Evolutionary conservation across 345 rosid species (phyloP).

Genomic region (Isatis tinctoria): DNA sequence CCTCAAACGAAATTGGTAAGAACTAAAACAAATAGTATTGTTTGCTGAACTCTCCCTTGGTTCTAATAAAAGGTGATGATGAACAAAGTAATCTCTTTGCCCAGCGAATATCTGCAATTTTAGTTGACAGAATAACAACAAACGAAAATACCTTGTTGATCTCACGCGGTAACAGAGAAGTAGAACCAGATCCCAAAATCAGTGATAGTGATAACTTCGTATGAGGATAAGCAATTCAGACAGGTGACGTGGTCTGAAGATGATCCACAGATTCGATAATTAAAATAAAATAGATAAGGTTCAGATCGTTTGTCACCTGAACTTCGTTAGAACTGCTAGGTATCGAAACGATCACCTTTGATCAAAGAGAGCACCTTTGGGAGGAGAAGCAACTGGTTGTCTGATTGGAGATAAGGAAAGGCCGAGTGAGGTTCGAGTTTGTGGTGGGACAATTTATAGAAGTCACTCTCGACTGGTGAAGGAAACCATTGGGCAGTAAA

Average conservation of each 20-base stretch:
- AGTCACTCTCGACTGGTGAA: too few relatives aligned
- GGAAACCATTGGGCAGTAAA: too few relatives aligned
- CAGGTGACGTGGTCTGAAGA: not conserved
- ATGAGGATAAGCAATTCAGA: conserved; percentile 5
- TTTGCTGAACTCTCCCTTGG: not conserved
- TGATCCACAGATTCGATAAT: conserved; percentile 4
- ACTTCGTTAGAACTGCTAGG: not conserved
- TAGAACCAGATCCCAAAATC: conserved; percentile 35
- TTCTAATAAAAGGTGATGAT: not conserved
- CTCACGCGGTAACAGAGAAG: conserved; percentile 48
- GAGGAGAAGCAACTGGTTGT: too few relatives aligned
- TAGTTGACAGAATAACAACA: not conserved
- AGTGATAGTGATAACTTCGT: not conserved
- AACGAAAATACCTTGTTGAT: conserved; percentile 50
- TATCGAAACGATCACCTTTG: conserved; percentile 9
- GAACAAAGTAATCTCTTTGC: not conserved
- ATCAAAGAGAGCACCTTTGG: too few relatives aligned
- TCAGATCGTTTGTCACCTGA: not conserved
- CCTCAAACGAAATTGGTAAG: not conserved
- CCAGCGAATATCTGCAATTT: not conserved
- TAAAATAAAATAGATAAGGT: not conserved
- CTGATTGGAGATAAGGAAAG: too few relatives aligned
- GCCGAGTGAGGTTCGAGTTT: too few relatives aligned
- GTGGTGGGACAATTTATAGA: too few relatives aligned
- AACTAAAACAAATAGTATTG: not conserved